These are phyloP conservation scores for Talaromyces albobiverticillius DNA, from an alignment of 2,329 filamentous ascomycete species.

Conservation along the genomic window DNA sequence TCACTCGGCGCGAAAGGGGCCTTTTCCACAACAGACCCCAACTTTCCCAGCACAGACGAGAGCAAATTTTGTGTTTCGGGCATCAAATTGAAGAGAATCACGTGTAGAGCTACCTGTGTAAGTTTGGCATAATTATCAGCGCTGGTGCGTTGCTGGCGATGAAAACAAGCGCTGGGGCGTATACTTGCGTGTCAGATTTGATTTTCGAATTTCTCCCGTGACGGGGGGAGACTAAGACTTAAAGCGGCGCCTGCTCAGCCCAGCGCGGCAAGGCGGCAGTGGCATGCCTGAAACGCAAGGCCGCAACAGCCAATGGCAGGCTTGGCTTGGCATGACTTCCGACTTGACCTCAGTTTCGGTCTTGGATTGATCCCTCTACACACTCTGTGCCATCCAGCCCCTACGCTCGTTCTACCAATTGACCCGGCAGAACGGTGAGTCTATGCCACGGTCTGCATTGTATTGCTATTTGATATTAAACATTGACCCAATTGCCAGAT, in stretches of 20 bases:
- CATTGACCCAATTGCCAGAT: slow-evolving; percentile 29
- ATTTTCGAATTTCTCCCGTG: slow-evolving; percentile 35
- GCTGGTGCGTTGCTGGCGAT: slow-evolving; percentile 37
- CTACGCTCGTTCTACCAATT: slow-evolving; percentile 18
- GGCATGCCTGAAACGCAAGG: too few relatives aligned
- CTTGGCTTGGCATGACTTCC: too few relatives aligned
- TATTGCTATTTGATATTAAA: neutral
- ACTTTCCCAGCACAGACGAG: slow-evolving; percentile 43
- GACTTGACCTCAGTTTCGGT: slow-evolving; percentile 6
- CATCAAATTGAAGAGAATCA: slow-evolving; percentile 40
- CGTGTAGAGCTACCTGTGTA: slow-evolving; percentile 30
- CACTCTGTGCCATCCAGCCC: slow-evolving; percentile 16
- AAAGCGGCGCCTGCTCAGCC: slow-evolving; percentile 16
- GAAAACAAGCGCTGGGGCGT: slow-evolving; percentile 28
- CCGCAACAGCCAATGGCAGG: too few relatives aligned
- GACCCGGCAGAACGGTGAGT: slow-evolving; percentile 27
- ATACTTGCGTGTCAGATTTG: slow-evolving; percentile 37
- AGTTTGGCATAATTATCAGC: slow-evolving; percentile 47
- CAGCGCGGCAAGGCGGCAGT: too few relatives aligned
- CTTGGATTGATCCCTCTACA: slow-evolving; percentile 13
- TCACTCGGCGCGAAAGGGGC: slow-evolving; percentile 41
- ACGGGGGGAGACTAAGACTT: slow-evolving; percentile 22
- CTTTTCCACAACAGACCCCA: slow-evolving; percentile 41
- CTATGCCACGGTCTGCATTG: neutral
- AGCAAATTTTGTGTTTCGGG: slow-evolving; percentile 32